phyloP scores from a whole-genome alignment of 2,329 filamentous ascomycete genomes.

The Rutstroemia sp. region DNA sequence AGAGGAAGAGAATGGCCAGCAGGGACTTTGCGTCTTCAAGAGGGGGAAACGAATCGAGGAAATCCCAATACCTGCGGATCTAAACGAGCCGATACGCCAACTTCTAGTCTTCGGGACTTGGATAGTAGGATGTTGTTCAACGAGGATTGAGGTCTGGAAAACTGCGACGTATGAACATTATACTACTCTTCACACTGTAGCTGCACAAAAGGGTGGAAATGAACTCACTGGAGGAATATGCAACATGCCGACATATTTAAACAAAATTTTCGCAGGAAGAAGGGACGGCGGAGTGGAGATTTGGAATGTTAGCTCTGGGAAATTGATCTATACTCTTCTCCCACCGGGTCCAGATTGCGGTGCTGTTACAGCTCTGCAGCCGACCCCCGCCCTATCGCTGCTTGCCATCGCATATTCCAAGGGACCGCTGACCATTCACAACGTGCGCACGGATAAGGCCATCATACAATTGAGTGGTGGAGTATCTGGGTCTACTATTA shows the following conservation, averaged over 20 bases:
- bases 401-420: conserved; percentile 82
- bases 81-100: conserved; percentile 65
- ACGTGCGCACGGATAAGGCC: conserved; percentile 71
- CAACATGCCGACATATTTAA: conserved; percentile 90
- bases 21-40: conserved; percentile 87
- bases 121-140: conserved; percentile 74
- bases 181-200: conserved; percentile 63
- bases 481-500: conserved; percentile 58
- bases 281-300: conserved; percentile 88
- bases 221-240: conserved; percentile 71
- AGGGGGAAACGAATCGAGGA: conserved; percentile 78
- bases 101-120: conserved; percentile 83
- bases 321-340: conserved; percentile 83
- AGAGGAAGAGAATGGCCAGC: conserved; percentile 38
- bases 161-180: conserved; percentile 78
- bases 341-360: conserved; percentile 67
- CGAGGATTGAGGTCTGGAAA: conserved; percentile 84
- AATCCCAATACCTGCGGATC: conserved; percentile 58
- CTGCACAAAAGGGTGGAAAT: conserved; percentile 50
- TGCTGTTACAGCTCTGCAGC: conserved; percentile 78
- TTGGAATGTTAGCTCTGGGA: conserved; percentile 92
- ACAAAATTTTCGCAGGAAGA: conserved; percentile 88
- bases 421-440: conserved; percentile 72
- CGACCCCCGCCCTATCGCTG: conserved; percentile 75
- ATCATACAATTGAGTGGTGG: conserved; percentile 63